These are phyloP conservation scores for Cercospora sojina DNA, from an alignment of 2,329 filamentous ascomycete species.

Conservation along the genomic window DNA sequence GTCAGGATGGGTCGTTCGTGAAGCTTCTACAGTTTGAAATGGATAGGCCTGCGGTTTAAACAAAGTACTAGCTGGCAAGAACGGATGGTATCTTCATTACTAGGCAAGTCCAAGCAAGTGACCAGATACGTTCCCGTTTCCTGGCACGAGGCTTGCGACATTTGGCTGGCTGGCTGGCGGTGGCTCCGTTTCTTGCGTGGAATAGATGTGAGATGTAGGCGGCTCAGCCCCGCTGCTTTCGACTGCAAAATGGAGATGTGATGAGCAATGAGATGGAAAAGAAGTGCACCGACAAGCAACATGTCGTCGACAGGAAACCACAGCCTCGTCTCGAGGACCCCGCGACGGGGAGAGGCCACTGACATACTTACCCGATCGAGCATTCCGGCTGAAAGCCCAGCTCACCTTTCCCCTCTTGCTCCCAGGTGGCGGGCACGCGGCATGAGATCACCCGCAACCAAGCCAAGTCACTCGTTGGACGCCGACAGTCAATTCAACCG, in stretches of 20 bases:
- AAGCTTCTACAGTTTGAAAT: not conserved
- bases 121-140: not conserved
- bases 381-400: slow-evolving; percentile 8
- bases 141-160: not conserved
- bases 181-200: not conserved
- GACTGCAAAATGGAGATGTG: not conserved
- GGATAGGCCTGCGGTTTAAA: not conserved
- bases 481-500: not conserved
- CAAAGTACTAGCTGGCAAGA: not conserved
- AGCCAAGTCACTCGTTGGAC: not conserved
- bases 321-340: not conserved
- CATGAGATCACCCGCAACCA: slow-evolving; percentile 8
- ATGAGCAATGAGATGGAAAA: not conserved
- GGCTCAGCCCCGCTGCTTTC: not conserved
- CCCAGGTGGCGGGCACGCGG: slow-evolving; percentile 2
- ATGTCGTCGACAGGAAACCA: not conserved
- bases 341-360: not conserved
- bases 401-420: slow-evolving; percentile 5
- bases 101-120: not conserved
- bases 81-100: not conserved
- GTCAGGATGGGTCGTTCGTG: not conserved
- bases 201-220: not conserved
- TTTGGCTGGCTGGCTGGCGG: not conserved
- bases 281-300: not conserved
- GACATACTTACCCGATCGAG: not conserved